A percentile compares a stretch with the other conserved stretches of the same genome.
phyloP scores from a whole-genome alignment of 768 basidiomycete species.

The Rhodotorula diobovata region DNA sequence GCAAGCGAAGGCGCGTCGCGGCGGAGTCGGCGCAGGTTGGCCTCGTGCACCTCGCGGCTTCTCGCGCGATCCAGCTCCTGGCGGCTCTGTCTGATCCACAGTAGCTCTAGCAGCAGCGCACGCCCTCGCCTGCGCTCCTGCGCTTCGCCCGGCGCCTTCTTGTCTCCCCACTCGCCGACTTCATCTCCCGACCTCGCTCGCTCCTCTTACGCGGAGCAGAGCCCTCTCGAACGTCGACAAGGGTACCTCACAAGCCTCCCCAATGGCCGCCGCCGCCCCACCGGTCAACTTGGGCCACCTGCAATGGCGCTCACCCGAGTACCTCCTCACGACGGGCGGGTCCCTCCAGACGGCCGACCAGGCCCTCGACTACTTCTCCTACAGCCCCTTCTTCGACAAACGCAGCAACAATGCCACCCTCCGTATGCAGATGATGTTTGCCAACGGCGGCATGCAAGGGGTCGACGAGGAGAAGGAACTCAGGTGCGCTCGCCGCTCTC shows the following conservation, averaged over 20 bases:
- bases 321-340: constrained; percentile 49
- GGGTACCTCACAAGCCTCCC: too few relatives aligned
- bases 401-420: constrained; percentile 87
- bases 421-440: constrained; percentile 89
- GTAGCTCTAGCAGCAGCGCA: too few relatives aligned
- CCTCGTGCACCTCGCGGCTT: too few relatives aligned
- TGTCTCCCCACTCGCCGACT: too few relatives aligned
- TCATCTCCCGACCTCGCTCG: neutral
- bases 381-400: constrained; percentile 90
- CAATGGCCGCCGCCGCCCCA: neutral
- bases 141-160: too few relatives aligned
- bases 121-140: too few relatives aligned
- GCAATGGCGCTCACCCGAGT: constrained; percentile 41
- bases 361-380: constrained; percentile 83
- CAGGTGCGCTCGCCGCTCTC: constrained; percentile 51
- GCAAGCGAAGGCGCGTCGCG: too few relatives aligned
- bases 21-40: too few relatives aligned
- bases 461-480: constrained; percentile 74
- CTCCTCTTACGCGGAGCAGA: too few relatives aligned
- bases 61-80: too few relatives aligned
- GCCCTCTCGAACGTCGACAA: too few relatives aligned
- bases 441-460: constrained; percentile 55
- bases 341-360: constrained; percentile 64
- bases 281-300: constrained; percentile 18
- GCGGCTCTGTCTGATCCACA: too few relatives aligned